Base-by-base conservation (phyloP, 768 basidiomycete species). In the Rhizopogon salebrosus region DNA sequence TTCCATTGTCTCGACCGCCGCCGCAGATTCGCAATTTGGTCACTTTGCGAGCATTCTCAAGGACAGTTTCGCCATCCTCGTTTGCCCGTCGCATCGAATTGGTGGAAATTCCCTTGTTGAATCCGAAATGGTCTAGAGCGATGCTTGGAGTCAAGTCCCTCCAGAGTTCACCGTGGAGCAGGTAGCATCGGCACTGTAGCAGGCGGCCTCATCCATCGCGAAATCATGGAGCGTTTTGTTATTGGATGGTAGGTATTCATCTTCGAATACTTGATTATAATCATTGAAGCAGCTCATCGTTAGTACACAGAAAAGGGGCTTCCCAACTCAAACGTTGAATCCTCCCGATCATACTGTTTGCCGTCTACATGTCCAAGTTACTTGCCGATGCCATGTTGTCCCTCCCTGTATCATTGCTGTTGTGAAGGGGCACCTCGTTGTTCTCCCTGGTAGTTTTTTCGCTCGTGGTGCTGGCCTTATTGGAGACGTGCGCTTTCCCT, bases 221-320 rank as follows among this genome's bases (percentile, higher is more conserved):
- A 82, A 56, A 83, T 84, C 49, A 67, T 80, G 29, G 77, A 81
- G 50, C 69, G 85, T 53, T 94, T 89, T 63, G 84, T 86, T 41
- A 84, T 87, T 62, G 84, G 86, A 31, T 95, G 93, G 92, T 87
- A 90, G 79, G 86, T 92, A 50, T 93, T 90, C 69, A 84, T 95
- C 57, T 95, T 95, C 59, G 91, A 95, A 68, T 92, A 88, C 66
- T 79, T 93, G 65, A 94, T 93, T 66, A 80, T 92, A 58, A 87
- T 95, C 84, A 2, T 80, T 97, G 27, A 85, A 87, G 62, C 81
- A 84, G 54, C 82, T 78, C 29, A 69, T 78, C 3, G 61, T 75
- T 8, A n/a, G n/a, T n/a, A 38, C 65, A 3, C 64, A 60, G 10
- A 53, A 62, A 52, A 75, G 75, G 45, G 79, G 78, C 60, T 68